Conservation (phyloP, 257 asterid genomes). For the Primulina huaijiensis region DNA sequence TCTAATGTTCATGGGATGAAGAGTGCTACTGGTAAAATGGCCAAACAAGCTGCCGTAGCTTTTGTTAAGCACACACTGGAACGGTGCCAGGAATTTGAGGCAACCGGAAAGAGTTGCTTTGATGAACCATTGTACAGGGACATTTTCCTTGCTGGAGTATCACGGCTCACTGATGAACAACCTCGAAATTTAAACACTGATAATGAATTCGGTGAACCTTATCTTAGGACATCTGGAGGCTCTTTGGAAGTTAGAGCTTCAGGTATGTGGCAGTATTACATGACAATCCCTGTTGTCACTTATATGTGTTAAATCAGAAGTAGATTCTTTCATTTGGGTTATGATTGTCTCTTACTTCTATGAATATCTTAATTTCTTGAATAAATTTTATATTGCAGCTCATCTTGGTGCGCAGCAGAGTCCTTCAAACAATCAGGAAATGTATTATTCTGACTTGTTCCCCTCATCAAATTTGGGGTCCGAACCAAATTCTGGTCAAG, state of each 20-base stretch:
- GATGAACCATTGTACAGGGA: slow-evolving; percentile 57
- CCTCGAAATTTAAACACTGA: slow-evolving; percentile 45
- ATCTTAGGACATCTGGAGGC: slow-evolving; percentile 46
- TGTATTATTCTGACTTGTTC: slow-evolving; percentile 47
- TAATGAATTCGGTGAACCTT: slow-evolving; percentile 49
- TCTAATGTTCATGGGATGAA: slow-evolving; percentile 80
- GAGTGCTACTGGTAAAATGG: slow-evolving; percentile 76
- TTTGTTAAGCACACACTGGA: slow-evolving; percentile 72
- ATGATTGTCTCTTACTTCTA: background rate
- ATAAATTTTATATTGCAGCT: slow-evolving; percentile 44
- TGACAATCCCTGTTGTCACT: slow-evolving; percentile 22
- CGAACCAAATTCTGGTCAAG: slow-evolving; percentile 46
- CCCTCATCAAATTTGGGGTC: slow-evolving; percentile 43
- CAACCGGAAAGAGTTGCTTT: slow-evolving; percentile 81
- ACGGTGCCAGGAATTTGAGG: slow-evolving; percentile 62
- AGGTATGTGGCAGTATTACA: slow-evolving; percentile 38
- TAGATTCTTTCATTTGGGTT: slow-evolving; percentile 2
- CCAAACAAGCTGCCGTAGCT: slow-evolving; percentile 83
- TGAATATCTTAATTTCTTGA: background rate
- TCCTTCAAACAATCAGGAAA: slow-evolving; percentile 50
- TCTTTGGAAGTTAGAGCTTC: slow-evolving; percentile 62
- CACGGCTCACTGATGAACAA: slow-evolving; percentile 47
- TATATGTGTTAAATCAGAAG: slow-evolving; percentile 10
- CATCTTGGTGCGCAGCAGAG: slow-evolving; percentile 62
- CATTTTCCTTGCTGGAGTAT: slow-evolving; percentile 66